Evolutionary conservation across 73 alveolate genomes (phyloP), one percentile per base, ranked within the genome.

Genomic region (Paraurostyla sp.): DNA sequence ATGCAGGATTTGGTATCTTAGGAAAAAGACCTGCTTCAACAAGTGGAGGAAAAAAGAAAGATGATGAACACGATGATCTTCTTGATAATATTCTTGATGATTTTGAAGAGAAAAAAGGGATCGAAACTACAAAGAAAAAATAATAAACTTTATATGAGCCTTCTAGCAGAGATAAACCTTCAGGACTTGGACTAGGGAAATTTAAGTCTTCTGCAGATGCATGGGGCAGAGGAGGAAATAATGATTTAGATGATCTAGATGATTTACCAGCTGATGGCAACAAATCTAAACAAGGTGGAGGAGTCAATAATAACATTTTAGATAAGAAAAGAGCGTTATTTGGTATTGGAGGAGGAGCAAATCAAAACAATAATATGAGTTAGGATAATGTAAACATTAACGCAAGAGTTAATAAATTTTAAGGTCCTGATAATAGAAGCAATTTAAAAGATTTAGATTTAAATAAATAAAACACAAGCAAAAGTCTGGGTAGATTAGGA

Each of bases 31-130:
- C 82, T 6, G 41, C 35, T 9, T 58, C 82, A 36, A 35, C 82
- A 9, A 15, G 43, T 6, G 46, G 86, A 27, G 86, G 86, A 2
- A 73, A 73, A 48, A 73, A 73, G 71, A 73, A 73, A 29, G 86
- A 73, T 23, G 82, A 65, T 65, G 86, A 73, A 18, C 23, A 46
- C 15, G 71, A 49, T 11, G 87, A 75, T 75, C 32, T 75, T 4
- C 75, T 78, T 0, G 89, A 78, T 27, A 54, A 50, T 54, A 78
- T 78, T 36, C 62, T 78, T 16, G 76, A 30, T 32, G 89, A 78
- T 52, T 18, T 78, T 40, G 89, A 78, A 36, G 89, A 52, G 48
- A 78, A 78, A 45, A 78, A 78, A 43, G 89, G 89, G 13, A 50
- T 78, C 4, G 89, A 29, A n/a, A 9, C 54, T 7, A 54, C 25